phyloP scores from a whole-genome alignment of 192 early-diverging fungal genomes.

The Entrophospora sp. region DNA sequence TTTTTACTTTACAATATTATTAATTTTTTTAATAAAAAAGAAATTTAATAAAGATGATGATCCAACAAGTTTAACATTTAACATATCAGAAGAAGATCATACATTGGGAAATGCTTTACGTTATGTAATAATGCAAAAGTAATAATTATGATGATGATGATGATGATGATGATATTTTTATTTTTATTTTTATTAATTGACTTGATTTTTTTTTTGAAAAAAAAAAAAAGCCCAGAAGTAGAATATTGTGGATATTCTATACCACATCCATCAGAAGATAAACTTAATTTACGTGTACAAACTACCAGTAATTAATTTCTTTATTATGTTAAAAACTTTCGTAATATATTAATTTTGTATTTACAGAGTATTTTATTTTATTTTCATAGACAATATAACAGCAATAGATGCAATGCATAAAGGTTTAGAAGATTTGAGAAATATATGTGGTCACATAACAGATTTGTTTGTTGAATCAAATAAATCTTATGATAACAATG shows the following conservation, averaged over 20 bases:
- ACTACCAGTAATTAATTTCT: slow-evolving; percentile 52
- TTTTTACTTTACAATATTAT: too few relatives aligned
- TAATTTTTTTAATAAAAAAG: too few relatives aligned
- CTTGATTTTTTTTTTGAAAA: not conserved
- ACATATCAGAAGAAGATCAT: slow-evolving; percentile 89
- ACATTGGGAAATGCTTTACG: slow-evolving; percentile 91
- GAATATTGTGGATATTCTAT: slow-evolving; percentile 94
- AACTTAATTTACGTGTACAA: slow-evolving; percentile 87
- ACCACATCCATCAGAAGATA: slow-evolving; percentile 91
- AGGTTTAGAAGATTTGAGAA: slow-evolving; percentile 77
- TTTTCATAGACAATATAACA: slow-evolving; percentile 52
- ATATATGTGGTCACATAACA: too few relatives aligned
- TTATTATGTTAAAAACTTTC: slow-evolving; percentile 6
- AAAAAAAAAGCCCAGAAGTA: slow-evolving; percentile 60
- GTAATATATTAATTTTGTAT: not conserved
- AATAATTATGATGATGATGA: slow-evolving; percentile 15
- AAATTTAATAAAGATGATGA: too few relatives aligned
- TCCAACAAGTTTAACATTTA: too few relatives aligned
- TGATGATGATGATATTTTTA: not conserved
- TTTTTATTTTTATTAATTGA: not conserved
- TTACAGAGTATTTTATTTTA: not conserved
- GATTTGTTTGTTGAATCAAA: too few relatives aligned
- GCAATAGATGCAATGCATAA: slow-evolving; percentile 79
- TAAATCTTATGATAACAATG: too few relatives aligned
- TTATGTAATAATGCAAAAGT: slow-evolving; percentile 95